Evolutionary conservation across 1,284 basidiomycete genomes (phyloP).

Genomic region (Pascua sp.): DNA sequence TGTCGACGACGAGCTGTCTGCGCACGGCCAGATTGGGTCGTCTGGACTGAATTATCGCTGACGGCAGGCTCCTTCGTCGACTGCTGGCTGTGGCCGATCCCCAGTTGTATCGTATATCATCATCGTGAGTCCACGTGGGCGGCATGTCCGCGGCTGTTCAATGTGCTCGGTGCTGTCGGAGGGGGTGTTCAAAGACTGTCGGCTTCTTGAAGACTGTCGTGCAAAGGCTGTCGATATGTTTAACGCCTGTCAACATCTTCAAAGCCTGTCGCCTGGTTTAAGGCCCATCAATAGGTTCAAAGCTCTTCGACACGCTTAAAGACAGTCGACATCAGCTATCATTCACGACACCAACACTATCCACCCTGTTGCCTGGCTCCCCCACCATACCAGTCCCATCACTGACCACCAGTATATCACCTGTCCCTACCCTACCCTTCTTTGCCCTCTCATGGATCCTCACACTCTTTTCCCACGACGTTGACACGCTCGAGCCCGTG

Average conservation of each 20-base stretch:
- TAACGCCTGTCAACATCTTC: no score
- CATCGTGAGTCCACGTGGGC: constrained; percentile 50
- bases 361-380: background rate
- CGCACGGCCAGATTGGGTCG: background rate
- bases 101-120: constrained; percentile 58
- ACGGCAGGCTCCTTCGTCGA: constrained; percentile 63
- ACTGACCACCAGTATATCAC: constrained; percentile 29
- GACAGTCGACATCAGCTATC: background rate
- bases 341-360: no score
- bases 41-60: background rate
- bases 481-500: constrained; percentile 74
- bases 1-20: constrained; percentile 15
- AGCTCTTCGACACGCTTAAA: no score
- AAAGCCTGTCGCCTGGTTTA: no score
- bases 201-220: no score
- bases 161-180: no score
- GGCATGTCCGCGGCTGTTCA: no score
- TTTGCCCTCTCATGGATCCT: constrained; percentile 86
- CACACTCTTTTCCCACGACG: constrained; percentile 86
- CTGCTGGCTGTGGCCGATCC: constrained; percentile 68
- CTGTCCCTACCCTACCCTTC: constrained; percentile 41
- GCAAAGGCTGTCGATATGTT: no score
- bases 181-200: no score
- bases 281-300: no score
- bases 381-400: background rate